Base-by-base conservation (phyloP, 768 basidiomycete species). In the Omphalotus guepiniiformis region DNA sequence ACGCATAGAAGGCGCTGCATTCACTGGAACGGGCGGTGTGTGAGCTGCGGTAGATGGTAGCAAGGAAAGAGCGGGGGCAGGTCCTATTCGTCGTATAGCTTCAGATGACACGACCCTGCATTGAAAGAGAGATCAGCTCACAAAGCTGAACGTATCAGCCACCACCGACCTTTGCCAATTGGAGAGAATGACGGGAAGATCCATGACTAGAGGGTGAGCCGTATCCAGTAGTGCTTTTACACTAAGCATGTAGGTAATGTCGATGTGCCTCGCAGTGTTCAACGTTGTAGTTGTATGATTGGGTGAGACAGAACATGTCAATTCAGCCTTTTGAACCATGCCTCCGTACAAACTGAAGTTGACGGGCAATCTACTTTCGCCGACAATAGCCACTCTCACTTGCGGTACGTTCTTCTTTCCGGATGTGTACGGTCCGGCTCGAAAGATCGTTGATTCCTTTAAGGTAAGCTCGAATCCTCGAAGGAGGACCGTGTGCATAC, bases 391-490 rank as follows among this genome's bases (percentile, higher is more conserved):
- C 15, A 71, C 65, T 56, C 75, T 79, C 30, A 72, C 70, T 55
- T 80, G 76, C 0, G 87, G 80, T 1, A 75, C 75, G 18, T 67
- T 75, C 57, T 79, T 83, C 62, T 79, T 85, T 29, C 75, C 73
- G 13, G 71, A 55, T 18, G 68, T 60, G 46, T 78, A 78, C 0
- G 78, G 72, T 5, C 83, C 78, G 0, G 81, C 77, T n/a, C 79
- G 79, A 57, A 85, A 88, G 13, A 86, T 79, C 2, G 83, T 85
- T 4, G 82, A 76, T 62, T 96, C 93, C 54, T 78, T 80, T 27
- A 96, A 70, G 3, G 78, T 76, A 53, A 93, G 79, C 60, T 94
- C 90, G 59, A 91, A 93, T 4, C 88, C 86, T 29, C 89, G 85
- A 3, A 95, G 72, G 41, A 86, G 78, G 50, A 85, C 76, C 11